These are phyloP conservation scores for Saccharomycopsis fermentans DNA, from an alignment of 805 yeast genomes.

Conservation along the genomic window DNA sequence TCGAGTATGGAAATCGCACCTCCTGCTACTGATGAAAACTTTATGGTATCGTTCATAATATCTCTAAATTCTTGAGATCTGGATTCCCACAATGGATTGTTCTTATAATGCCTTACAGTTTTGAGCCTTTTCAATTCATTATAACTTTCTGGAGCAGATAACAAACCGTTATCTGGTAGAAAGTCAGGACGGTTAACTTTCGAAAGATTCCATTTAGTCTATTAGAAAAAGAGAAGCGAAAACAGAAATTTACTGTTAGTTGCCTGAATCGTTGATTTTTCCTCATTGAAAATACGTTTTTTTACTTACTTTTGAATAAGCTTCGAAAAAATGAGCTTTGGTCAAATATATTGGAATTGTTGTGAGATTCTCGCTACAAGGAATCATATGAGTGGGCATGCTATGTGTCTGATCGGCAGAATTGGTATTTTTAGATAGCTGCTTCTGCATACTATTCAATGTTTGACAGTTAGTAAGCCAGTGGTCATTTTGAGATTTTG, in stretches of 20 bases:
- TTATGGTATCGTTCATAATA: conserved; percentile 30
- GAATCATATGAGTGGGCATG: background rate
- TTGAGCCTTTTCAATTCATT: conserved; percentile 38
- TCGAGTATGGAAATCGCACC: conserved; percentile 52
- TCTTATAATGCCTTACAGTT: conserved; percentile 32
- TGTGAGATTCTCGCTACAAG: conserved; percentile 6
- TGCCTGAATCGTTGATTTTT: too few species aligned
- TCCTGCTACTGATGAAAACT: conserved; percentile 37
- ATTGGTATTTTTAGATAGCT: background rate
- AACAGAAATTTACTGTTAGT: too few species aligned
- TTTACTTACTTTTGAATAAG: conserved; percentile 32
- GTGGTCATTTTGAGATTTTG: background rate
- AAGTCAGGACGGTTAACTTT: conserved; percentile 47
- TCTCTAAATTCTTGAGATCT: conserved; percentile 28
- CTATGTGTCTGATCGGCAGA: background rate
- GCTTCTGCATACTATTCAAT: background rate
- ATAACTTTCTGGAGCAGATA: conserved; percentile 52
- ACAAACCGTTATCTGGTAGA: conserved; percentile 33
- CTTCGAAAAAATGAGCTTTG: conserved; percentile 44
- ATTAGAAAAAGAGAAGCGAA: background rate
- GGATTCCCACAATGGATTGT: conserved; percentile 42
- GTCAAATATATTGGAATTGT: conserved; percentile 30
- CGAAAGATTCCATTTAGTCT: conserved; percentile 46
- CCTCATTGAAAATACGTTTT: too few species aligned
- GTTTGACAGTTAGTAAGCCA: background rate